Percentiles rank a stretch among this genome's conserved stretches.
phyloP scores from a whole-genome alignment of 768 basidiomycete genomes.

The Lactifluus rugatus region DNA sequence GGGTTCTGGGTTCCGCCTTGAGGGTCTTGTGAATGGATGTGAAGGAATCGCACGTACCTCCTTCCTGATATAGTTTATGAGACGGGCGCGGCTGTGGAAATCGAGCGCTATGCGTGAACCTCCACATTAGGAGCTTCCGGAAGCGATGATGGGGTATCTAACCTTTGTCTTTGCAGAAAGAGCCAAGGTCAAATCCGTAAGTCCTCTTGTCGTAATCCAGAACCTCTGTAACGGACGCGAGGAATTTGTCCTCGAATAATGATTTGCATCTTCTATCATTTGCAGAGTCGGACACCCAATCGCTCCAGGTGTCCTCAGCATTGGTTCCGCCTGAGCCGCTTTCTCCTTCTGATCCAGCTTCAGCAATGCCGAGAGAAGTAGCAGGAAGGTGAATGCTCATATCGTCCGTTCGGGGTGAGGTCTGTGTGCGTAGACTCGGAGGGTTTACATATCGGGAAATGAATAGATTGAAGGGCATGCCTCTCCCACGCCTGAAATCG shows the following conservation, averaged over 20 bases:
- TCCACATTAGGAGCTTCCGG: constrained; percentile 1
- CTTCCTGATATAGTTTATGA: constrained; percentile 83
- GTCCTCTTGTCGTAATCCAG: constrained; percentile 49
- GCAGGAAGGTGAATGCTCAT: constrained; percentile 16
- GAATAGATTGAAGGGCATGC: not conserved
- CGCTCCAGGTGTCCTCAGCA: constrained; percentile 63
- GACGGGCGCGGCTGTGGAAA: constrained; percentile 64
- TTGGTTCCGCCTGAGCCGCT: constrained; percentile 16
- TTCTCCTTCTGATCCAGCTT: not conserved
- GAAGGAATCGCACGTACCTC: constrained; percentile 34
- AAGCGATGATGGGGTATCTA: not conserved
- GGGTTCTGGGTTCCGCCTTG: constrained; percentile 4
- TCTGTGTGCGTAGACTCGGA: too few species aligned
- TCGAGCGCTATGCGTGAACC: constrained; percentile 49
- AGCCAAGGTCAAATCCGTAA: constrained; percentile 56
- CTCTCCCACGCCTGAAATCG: not conserved
- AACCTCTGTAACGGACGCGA: constrained; percentile 51
- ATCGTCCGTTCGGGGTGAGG: not conserved
- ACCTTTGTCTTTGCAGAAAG: constrained; percentile 44
- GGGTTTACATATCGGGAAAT: not conserved
- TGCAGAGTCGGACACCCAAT: constrained; percentile 72
- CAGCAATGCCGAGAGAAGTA: not conserved
- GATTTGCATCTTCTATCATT: constrained; percentile 49
- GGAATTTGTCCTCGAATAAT: constrained; percentile 59
- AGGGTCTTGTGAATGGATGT: not conserved